A percentile compares a stretch with the other conserved stretches of the same genome.
These are phyloP conservation scores for Lunasporangiospora selenospora DNA, from an alignment of 192 early-diverging fungal genomes.

Conservation along the genomic window DNA sequence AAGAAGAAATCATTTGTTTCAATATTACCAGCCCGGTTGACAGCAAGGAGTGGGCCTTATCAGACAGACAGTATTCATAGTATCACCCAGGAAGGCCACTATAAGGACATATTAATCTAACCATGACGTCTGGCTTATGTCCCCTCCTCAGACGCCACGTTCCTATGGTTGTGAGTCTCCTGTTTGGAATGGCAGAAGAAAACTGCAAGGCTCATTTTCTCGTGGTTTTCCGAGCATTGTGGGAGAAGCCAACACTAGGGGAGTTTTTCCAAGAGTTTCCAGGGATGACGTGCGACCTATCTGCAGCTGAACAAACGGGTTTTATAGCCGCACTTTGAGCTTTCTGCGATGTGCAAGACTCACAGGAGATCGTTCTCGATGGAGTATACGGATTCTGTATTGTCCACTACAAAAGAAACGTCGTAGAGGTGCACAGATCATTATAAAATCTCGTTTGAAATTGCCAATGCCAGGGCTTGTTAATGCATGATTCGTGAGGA, in stretches of 20 bases:
- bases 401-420: slow-evolving; percentile 1
- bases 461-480: too few relatives aligned
- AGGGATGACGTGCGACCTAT: slow-evolving; percentile 3
- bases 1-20: not conserved
- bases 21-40: not conserved
- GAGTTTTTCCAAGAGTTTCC: not conserved
- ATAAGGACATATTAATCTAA: not conserved
- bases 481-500: too few relatives aligned
- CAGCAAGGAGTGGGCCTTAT: not conserved
- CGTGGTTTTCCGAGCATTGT: not conserved
- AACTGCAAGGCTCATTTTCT: slow-evolving; percentile 3
- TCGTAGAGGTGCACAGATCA: too few relatives aligned
- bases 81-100: not conserved
- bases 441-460: too few relatives aligned
- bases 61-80: not conserved
- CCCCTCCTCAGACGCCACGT: not conserved
- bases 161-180: slow-evolving; percentile 5
- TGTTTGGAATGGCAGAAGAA: not conserved
- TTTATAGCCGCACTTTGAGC: not conserved
- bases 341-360: not conserved
- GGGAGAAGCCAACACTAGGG: not conserved
- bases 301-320: not conserved
- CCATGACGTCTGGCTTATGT: slow-evolving; percentile 1
- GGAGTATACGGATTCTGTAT: not conserved
- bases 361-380: not conserved